These are phyloP conservation scores for Aspergillus puulaauensis DNA, from an alignment of 2,329 filamentous ascomycete genomes.

Conservation along the genomic window DNA sequence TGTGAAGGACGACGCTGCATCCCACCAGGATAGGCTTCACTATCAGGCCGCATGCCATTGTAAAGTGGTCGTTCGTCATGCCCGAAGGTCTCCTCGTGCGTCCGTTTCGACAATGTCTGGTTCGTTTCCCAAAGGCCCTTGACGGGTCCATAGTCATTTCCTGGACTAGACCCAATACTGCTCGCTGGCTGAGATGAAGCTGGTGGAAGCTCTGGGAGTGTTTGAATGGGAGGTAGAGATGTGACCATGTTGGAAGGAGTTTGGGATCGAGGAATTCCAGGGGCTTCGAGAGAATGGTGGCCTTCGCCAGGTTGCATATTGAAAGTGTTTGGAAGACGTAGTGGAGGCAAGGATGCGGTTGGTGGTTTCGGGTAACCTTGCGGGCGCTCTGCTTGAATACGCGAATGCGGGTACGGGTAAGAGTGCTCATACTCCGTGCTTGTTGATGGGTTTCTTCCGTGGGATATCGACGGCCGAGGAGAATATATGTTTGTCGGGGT, in stretches of 20 bases:
- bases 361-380: slow-evolving; percentile 25
- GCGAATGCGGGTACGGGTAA: slow-evolving; percentile 27
- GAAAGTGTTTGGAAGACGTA: slow-evolving; percentile 18
- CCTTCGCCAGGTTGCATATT: slow-evolving; percentile 11
- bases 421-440: slow-evolving; percentile 32
- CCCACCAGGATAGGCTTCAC: slow-evolving; percentile 23
- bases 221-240: slow-evolving; percentile 40
- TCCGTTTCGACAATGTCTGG: slow-evolving; percentile 31
- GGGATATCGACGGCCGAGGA: slow-evolving; percentile 35
- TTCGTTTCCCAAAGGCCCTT: slow-evolving; percentile 34
- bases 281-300: slow-evolving; percentile 40
- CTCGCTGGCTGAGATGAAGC: slow-evolving; percentile 24
- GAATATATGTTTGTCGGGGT: slow-evolving; percentile 34
- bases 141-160: slow-evolving; percentile 23
- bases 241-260: slow-evolving; percentile 25
- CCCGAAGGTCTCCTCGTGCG: slow-evolving; percentile 41
- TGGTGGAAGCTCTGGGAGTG: slow-evolving; percentile 29
- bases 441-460: slow-evolving; percentile 33
- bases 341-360: slow-evolving; percentile 23
- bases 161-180: slow-evolving; percentile 21
- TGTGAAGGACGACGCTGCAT: slow-evolving; percentile 27
- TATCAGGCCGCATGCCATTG: slow-evolving; percentile 46
- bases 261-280: slow-evolving; percentile 23
- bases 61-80: slow-evolving; percentile 40
- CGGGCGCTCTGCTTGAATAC: slow-evolving; percentile 20